Percentiles rank a stretch among this genome's conserved stretches.
Conservation (phyloP, 768 basidiomycete genomes). For the Boletus reticuloceps region DNA sequence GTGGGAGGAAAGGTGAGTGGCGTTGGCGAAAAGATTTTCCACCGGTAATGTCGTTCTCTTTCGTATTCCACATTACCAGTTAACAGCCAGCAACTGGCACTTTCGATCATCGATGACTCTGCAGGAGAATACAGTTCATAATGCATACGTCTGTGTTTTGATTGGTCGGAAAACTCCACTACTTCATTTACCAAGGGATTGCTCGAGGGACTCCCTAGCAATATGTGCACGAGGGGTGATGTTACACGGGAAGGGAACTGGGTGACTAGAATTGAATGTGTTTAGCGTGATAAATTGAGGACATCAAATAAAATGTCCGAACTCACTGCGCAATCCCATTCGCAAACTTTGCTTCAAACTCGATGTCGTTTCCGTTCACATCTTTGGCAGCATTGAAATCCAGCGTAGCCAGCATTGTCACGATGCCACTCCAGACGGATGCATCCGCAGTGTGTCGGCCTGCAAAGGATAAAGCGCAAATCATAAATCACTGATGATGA, state of each 20-base stretch:
- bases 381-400: background rate
- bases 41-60: no score
- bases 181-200: no score
- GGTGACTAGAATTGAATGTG: background rate
- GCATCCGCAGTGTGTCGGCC: background rate
- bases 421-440: background rate
- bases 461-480: background rate
- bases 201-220: no score
- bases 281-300: background rate
- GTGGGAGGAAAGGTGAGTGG: constrained; percentile 63
- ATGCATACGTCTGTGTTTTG: no score
- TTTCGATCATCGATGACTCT: no score
- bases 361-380: background rate
- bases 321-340: background rate
- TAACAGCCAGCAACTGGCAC: no score
- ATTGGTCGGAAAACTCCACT: no score
- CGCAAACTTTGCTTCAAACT: background rate
- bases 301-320: background rate
- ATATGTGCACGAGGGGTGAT: background rate
- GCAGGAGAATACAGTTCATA: no score
- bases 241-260: background rate
- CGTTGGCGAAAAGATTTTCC: constrained; percentile 30
- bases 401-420: background rate
- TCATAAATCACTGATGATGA: background rate
- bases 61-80: no score